Evolutionary conservation across 371 early-diverging fungal genomes (phyloP).

Genomic region (Zopfochytrium polystomum): DNA sequence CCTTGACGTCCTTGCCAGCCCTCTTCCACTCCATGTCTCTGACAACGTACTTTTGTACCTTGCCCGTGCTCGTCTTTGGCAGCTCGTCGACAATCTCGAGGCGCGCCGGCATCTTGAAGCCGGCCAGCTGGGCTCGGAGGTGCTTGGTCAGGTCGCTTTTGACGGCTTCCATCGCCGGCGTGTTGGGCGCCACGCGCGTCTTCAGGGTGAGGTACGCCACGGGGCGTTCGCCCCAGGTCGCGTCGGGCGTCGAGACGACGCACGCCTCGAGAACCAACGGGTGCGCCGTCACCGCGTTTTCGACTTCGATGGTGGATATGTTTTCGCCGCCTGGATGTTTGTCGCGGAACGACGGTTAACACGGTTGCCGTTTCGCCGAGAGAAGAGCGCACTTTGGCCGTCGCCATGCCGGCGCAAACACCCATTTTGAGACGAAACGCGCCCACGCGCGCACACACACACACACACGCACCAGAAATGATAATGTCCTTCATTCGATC

Average conservation of each 20-base stretch:
- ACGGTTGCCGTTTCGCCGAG: not conserved
- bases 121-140: conserved; percentile 44
- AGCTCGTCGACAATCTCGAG: conserved; percentile 46
- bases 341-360: no score
- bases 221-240: conserved; percentile 71
- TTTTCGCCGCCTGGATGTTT: conserved; percentile 56
- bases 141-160: conserved; percentile 15
- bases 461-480: conserved; percentile 50
- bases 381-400: not conserved
- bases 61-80: conserved; percentile 58
- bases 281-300: conserved; percentile 56
- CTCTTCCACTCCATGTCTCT: conserved; percentile 47
- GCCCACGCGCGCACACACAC: no score
- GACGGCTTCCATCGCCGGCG: conserved; percentile 34
- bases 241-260: conserved; percentile 60
- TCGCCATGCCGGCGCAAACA: not conserved
- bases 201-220: conserved; percentile 61
- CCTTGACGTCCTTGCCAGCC: conserved; percentile 18
- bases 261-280: conserved; percentile 61
- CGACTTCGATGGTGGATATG: conserved; percentile 68
- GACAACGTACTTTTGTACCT: conserved; percentile 51
- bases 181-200: conserved; percentile 36
- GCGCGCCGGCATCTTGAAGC: conserved; percentile 50
- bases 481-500: conserved; percentile 71
- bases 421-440: no score